A percentile compares a stretch with the other conserved stretches of the same genome.
These are phyloP conservation scores for Corylus avellana DNA, from an alignment of 306 rosid genomes.

Conservation along the genomic window DNA sequence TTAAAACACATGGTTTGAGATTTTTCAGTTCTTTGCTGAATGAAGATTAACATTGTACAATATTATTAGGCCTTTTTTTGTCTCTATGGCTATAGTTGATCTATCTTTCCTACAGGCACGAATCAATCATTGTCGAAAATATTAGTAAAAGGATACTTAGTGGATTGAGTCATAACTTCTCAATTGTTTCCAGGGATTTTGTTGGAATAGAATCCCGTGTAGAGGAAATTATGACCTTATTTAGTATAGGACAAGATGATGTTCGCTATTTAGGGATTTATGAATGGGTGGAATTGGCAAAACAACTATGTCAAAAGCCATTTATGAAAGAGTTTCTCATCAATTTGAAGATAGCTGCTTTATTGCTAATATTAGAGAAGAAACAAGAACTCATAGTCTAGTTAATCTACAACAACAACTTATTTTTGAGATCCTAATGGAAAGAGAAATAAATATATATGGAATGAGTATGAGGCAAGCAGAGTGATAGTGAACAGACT, in stretches of 20 bases:
- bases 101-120: neutral
- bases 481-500: too few species aligned
- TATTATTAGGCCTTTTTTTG: too few species aligned
- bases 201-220: conserved; percentile 4
- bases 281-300: conserved; percentile 25
- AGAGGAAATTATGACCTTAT: neutral
- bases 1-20: too few species aligned
- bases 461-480: neutral
- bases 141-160: neutral
- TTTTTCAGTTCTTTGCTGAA: too few species aligned
- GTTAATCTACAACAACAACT: neutral
- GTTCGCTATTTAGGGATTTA: conserved; percentile 24
- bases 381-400: neutral
- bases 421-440: too few species aligned
- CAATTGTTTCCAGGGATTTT: neutral
- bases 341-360: conserved; percentile 16
- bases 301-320: neutral
- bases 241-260: neutral
- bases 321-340: neutral
- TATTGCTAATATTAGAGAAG: neutral
- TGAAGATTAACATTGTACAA: too few species aligned
- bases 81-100: too few species aligned
- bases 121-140: neutral
- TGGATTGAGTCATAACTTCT: neutral
- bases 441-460: neutral